Evolutionary conservation across 192 early-diverging fungal genomes (phyloP), one percentile per base, ranked within the genome.

Genomic region (Pilobolus umbonatus): DNA sequence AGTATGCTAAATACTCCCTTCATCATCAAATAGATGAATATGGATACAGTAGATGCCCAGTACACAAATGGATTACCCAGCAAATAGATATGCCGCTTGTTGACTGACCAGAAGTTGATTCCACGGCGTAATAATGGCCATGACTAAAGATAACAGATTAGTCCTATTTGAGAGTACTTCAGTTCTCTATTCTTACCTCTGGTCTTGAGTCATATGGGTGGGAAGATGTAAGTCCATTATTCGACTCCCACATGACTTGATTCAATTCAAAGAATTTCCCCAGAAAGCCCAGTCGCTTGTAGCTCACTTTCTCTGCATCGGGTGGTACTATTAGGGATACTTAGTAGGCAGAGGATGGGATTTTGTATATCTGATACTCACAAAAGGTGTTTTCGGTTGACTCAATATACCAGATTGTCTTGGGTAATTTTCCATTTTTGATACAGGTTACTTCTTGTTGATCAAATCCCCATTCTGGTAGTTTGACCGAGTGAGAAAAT

Each of bases 391-490:
- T 75, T 36, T 62, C 42, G 58, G 75, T 92, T 15, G 77, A 75
- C 34, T 95, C 94, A 55, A 95, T 79, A 48, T 78, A 83, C 93
- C 93, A 98, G 15, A 82, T 60, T 15, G 89, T 90, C 58, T 84
- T 81, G 34, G 79, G 70, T 15, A 82, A 67, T 45, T 80, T 80
- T 31, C 83, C 78, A 39, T 84, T 85, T 62, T 92, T 94, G 74
- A 95, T 95, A 55, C 96, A 95, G n/a, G 93, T 96, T 29, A 97
- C 87, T 64, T 98, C 94, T 54, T 91, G 87, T 72, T 96, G 94
- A 30, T 83, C 86, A 67, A 84, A 97, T 15, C 84, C 96, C 93
- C 94, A 98, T 56, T 90, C 85, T 51, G 96, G 96, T 26, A 98
- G 78, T 69, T 87, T 80, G 29, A 83, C 80, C 57, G 75, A 75